A percentile compares a stretch with the other conserved stretches of the same genome.
phyloP scores from a whole-genome alignment of 129 eudicot genomes.

The Gnaphalium uliginosum region DNA sequence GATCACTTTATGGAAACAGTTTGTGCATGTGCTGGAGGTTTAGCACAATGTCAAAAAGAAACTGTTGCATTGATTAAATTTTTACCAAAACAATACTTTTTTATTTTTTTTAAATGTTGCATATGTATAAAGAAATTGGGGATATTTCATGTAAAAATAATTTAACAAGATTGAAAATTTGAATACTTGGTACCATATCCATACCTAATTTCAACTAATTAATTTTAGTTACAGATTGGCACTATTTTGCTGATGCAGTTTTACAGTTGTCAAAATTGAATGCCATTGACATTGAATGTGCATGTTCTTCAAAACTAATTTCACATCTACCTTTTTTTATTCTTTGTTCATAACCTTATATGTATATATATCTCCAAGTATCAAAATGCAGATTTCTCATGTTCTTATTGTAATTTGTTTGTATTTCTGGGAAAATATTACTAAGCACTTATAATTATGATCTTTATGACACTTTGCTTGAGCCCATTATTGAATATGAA shows the following conservation, averaged over 20 bases:
- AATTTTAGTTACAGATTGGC: constrained; percentile 3
- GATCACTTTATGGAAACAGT: neutral
- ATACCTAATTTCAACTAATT: constrained; percentile 1
- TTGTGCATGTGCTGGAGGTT: neutral
- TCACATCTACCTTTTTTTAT: neutral
- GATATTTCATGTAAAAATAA: no score
- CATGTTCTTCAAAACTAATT: constrained; percentile 10
- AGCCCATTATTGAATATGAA: neutral
- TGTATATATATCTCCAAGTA: neutral
- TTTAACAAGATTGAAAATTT: no score
- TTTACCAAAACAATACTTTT: no score
- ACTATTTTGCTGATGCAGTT: constrained; percentile 15
- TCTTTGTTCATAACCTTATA: neutral
- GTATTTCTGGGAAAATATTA: no score
- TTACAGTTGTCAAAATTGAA: constrained; percentile 29
- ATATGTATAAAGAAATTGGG: no score
- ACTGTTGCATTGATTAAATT: no score
- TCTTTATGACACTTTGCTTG: neutral
- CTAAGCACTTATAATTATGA: no score
- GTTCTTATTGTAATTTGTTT: no score
- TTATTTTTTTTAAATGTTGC: no score
- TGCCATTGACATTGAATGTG: constrained; percentile 26
- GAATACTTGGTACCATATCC: neutral
- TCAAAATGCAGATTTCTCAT: neutral
- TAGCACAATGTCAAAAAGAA: neutral